Conservation (phyloP, 2,329 filamentous ascomycete species). For the Pseudogymnoascus sp. region DNA sequence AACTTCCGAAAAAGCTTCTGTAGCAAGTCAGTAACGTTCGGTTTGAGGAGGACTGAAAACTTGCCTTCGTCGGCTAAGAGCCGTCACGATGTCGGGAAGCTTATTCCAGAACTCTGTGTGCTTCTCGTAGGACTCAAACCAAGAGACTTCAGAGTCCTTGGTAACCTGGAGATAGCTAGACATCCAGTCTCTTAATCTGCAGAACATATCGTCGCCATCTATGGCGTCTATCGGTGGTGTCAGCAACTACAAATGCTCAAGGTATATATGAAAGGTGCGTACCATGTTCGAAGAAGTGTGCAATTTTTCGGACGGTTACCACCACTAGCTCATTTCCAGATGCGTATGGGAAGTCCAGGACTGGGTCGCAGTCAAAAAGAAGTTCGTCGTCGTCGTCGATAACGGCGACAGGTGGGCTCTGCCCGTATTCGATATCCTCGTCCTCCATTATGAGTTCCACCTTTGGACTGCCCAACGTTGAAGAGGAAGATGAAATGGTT, state of each 20-base stretch:
- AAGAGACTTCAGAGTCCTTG: constrained; percentile 28
- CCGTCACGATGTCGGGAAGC: constrained; percentile 45
- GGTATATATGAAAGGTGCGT: constrained; percentile 26
- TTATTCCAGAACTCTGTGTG: constrained; percentile 45
- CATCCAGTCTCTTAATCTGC: constrained; percentile 44
- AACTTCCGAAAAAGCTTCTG: constrained; percentile 28
- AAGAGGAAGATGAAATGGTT: constrained; percentile 28
- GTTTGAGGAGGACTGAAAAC: constrained; percentile 16
- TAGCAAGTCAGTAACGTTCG: constrained; percentile 15
- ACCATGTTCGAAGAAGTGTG: constrained; percentile 32
- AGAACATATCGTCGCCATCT: constrained; percentile 39
- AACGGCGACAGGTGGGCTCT: constrained; percentile 25
- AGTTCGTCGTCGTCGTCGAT: constrained; percentile 24
- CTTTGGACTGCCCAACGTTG: constrained; percentile 24
- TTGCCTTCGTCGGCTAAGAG: constrained; percentile 37
- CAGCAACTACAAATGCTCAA: constrained; percentile 21
- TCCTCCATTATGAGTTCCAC: constrained; percentile 25
- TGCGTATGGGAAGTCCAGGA: constrained; percentile 40
- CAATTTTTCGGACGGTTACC: constrained; percentile 23
- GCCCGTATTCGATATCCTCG: constrained; percentile 23
- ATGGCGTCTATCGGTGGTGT: constrained; percentile 32
- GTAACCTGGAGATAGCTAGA: constrained; percentile 40
- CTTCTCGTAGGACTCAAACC: constrained; percentile 38
- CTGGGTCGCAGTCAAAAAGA: constrained; percentile 33
- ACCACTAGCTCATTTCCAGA: constrained; percentile 18